These are phyloP conservation scores for Paramecium sexaurelia DNA, from an alignment of 73 alveolate species.

Conservation along the genomic window DNA sequence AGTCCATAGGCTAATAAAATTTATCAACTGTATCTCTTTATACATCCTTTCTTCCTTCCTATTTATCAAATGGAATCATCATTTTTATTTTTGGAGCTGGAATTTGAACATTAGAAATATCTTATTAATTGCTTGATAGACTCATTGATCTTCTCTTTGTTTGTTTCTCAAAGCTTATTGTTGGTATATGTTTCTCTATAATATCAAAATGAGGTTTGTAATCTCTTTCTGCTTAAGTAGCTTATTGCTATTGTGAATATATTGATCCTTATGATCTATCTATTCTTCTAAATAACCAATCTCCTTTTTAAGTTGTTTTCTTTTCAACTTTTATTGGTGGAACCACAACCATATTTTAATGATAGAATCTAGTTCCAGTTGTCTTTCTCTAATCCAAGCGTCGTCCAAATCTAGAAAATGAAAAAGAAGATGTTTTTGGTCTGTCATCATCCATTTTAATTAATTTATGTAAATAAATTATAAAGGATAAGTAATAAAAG, in stretches of 20 bases:
- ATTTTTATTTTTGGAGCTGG: background rate
- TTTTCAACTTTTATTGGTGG: background rate
- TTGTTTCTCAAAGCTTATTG: background rate
- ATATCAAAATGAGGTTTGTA: slow-evolving; percentile 40
- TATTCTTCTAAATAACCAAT: slow-evolving; percentile 37
- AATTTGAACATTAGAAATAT: background rate
- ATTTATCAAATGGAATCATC: slow-evolving; percentile 29
- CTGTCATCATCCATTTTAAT: slow-evolving; percentile 18
- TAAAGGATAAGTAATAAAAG: background rate
- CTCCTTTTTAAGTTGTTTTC: background rate
- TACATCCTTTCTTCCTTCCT: slow-evolving; percentile 31
- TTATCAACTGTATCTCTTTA: background rate
- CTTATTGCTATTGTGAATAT: background rate
- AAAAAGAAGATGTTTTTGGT: slow-evolving; percentile 25
- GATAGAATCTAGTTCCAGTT: background rate
- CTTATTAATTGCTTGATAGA: background rate
- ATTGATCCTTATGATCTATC: slow-evolving; percentile 33
- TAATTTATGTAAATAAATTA: background rate
- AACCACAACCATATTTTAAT: background rate
- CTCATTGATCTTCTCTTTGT: slow-evolving; percentile 51
- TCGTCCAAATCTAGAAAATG: slow-evolving; percentile 26
- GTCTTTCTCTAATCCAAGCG: background rate
- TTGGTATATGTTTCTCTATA: slow-evolving; percentile 39
- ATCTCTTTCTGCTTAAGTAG: background rate
- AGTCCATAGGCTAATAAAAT: background rate